Base-by-base conservation (phyloP, 768 basidiomycete genomes). In the Scleroderma bovista region DNA sequence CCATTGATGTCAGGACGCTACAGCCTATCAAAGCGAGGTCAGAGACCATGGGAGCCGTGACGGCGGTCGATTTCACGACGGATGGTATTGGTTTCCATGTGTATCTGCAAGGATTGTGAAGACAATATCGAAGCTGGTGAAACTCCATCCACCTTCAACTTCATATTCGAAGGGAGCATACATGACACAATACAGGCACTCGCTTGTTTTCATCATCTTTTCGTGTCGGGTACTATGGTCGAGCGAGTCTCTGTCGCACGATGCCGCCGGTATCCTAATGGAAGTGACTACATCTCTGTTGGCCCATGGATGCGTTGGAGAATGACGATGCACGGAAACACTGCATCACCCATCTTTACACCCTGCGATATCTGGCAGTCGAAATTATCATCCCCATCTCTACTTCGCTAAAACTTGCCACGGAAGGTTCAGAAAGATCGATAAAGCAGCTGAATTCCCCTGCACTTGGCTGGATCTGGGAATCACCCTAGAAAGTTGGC, bases 101-200 rank as follows among this genome's bases (percentile, higher is more conserved):
- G 43, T 61, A 22, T 46, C 57, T 5, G 47, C 60, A n/a, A 66
- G 67, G 3, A 60, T 69, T 38, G 63, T 65, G 15, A 61, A 60
- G 39, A 53, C 60, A 2, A 51, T 68, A 46, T 44, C 66, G 20
- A 50, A 50, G 20, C 45, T 69, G 19, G 49, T 60, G 11, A 62
- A 42, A 10, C 55, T 26, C 29, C 56, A 22, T 52, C 56, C 26
- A 29, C 9, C 29, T 44, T 44, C 36, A 51, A 47, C 34, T 46
- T 48, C 39, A 52, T 50, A n/a, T 9, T 44, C 36, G 10, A 47
- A 47, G 26, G 52, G 54, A n/a, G 40, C 41, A 26, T 51, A 46
- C 17, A 51, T 65, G 1, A 51, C 63, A 5, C 54, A 59, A 11
- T 52, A 61, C 46, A 58, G 31, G 66, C 63, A 1, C 23, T 61